Conservation (phyloP, 2,329 filamentous ascomycete species). For the Xylariaceae sp. region DNA sequence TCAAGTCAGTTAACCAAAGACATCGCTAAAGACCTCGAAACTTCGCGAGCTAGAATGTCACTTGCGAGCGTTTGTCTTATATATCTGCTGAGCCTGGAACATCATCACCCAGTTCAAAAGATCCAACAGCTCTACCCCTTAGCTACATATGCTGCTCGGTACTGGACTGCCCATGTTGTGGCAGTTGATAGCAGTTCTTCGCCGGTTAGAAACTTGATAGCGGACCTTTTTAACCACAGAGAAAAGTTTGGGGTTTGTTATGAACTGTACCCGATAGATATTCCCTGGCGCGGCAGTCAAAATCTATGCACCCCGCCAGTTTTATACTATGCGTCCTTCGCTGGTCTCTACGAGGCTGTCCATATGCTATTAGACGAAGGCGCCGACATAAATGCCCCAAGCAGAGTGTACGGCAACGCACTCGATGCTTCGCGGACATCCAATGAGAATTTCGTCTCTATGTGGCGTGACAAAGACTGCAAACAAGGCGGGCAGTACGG, state of each 20-base stretch:
- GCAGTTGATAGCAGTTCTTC: neutral
- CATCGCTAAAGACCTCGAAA: neutral
- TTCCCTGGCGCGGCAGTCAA: neutral
- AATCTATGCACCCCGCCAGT: neutral
- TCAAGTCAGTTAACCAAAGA: constrained; percentile 18
- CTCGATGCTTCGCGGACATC: neutral
- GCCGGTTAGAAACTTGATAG: neutral
- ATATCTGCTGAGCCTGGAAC: neutral
- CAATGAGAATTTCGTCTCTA: too few relatives aligned
- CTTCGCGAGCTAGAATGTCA: neutral
- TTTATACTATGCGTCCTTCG: neutral
- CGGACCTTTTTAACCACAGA: neutral
- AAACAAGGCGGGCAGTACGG: neutral
- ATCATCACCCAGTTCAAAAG: neutral
- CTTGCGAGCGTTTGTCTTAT: constrained; percentile 1
- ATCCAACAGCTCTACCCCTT: neutral
- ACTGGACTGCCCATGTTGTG: neutral
- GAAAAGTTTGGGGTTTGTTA: neutral
- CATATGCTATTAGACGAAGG: neutral
- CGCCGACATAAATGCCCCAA: neutral
- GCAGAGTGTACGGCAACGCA: neutral
- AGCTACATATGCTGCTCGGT: neutral
- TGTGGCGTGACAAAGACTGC: neutral
- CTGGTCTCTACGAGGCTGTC: neutral
- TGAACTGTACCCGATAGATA: neutral